Evolutionary conservation across 1,284 basidiomycete species (phyloP).

Genomic region (Austroboletus novae-zelandiae): DNA sequence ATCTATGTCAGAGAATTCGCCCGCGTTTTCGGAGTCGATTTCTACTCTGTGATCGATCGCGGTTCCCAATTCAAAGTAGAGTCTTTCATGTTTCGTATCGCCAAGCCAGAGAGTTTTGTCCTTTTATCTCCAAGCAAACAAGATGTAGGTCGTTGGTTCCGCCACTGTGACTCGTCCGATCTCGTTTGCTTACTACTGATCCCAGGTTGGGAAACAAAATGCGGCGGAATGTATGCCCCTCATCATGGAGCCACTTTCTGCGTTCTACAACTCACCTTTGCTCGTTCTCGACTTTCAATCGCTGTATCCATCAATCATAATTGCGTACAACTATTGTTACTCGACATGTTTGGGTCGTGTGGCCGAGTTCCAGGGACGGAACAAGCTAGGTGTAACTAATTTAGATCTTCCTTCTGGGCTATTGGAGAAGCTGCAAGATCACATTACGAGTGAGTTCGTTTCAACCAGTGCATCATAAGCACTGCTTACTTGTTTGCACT

Average conservation of each 20-base stretch:
- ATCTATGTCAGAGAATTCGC: conserved; percentile 78
- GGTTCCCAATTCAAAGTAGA: conserved; percentile 99
- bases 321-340: conserved; percentile 97
- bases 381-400: conserved; percentile 86
- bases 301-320: conserved; percentile 96
- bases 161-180: background rate
- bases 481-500: too few species aligned
- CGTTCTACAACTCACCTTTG: conserved; percentile 86
- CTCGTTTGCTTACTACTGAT: background rate
- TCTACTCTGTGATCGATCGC: conserved; percentile 91
- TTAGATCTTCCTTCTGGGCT: conserved; percentile 71
- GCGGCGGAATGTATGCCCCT: conserved; percentile 94
- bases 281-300: conserved; percentile 86
- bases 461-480: too few species aligned
- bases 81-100: conserved; percentile 96
- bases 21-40: conserved; percentile 95
- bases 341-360: conserved; percentile 95
- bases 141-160: conserved; percentile 55
- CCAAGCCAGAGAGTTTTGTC: conserved; percentile 94
- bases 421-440: conserved; percentile 65
- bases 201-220: conserved; percentile 91
- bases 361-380: conserved; percentile 78
- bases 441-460: conserved; percentile 63
- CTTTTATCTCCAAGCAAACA: conserved; percentile 83
- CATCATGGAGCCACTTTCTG: conserved; percentile 92